A percentile compares a stretch with the other conserved stretches of the same genome.
Evolutionary conservation across 2,329 filamentous ascomycete genomes (phyloP).

Genomic region (Epichloe typhina): DNA sequence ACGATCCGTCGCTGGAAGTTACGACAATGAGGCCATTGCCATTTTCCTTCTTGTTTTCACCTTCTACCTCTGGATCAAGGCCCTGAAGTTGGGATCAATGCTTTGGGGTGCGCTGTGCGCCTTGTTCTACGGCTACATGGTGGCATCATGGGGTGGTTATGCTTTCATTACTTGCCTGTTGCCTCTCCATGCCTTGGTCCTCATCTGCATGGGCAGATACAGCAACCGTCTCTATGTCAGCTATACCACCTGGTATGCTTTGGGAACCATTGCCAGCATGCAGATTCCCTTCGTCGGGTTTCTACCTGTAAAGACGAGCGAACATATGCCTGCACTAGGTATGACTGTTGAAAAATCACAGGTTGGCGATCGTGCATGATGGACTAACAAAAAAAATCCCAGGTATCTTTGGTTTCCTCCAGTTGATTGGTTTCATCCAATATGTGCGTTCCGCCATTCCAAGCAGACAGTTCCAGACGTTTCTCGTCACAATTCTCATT

Average conservation of each 20-base stretch:
- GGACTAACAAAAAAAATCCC: background rate
- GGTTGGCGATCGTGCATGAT: slow-evolving; percentile 7
- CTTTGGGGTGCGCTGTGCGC: slow-evolving; percentile 93
- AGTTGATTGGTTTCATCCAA: slow-evolving; percentile 84
- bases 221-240: slow-evolving; percentile 89
- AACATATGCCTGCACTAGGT: slow-evolving; percentile 97
- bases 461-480: slow-evolving; percentile 85
- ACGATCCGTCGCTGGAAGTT: slow-evolving; percentile 91
- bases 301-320: slow-evolving; percentile 87
- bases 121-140: slow-evolving; percentile 99
- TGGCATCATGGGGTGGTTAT: slow-evolving; percentile 98
- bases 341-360: slow-evolving; percentile 20
- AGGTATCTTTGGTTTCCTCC: slow-evolving; percentile 92
- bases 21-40: slow-evolving; percentile 98
- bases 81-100: slow-evolving; percentile 88
- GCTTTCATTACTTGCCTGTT: slow-evolving; percentile 98
- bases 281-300: slow-evolving; percentile 99
- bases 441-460: slow-evolving; percentile 81
- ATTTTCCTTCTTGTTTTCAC: slow-evolving; percentile 98
- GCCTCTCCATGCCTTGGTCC: slow-evolving; percentile 82
- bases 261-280: slow-evolving; percentile 95
- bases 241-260: slow-evolving; percentile 95
- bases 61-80: slow-evolving; percentile 98
- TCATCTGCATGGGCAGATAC: slow-evolving; percentile 94
- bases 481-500: slow-evolving; percentile 65